Evolutionary conservation across 768 basidiomycete genomes (phyloP).

Genomic region (Xanthoconium purpureum): DNA sequence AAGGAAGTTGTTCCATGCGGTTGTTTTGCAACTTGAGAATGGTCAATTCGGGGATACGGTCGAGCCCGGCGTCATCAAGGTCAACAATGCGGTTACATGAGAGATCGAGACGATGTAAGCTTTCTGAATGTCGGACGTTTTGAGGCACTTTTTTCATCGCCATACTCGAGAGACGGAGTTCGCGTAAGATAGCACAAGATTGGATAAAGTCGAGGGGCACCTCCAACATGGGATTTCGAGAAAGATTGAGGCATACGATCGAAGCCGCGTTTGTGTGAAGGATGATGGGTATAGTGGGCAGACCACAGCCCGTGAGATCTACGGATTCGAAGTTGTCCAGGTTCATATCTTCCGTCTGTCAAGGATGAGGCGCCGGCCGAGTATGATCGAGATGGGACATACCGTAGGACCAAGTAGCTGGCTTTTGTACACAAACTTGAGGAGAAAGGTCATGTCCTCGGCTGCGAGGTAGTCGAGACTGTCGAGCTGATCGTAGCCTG

Average conservation of each 20-base stretch:
- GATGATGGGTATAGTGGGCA: conserved; percentile 85
- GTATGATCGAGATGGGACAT: conserved; percentile 25
- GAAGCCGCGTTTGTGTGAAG: conserved; percentile 81
- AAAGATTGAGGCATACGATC: conserved; percentile 83
- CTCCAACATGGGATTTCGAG: conserved; percentile 93
- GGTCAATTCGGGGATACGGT: conserved; percentile 67
- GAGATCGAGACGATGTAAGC: conserved; percentile 78
- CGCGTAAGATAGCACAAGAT: conserved; percentile 76
- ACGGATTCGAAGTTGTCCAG: conserved; percentile 73
- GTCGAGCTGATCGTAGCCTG: conserved; percentile 83
- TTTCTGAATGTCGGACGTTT: conserved; percentile 70
- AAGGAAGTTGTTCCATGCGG: conserved; percentile 80
- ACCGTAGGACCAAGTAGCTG: conserved; percentile 64
- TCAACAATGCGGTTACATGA: conserved; percentile 90
- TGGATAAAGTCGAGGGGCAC: conserved; percentile 96
- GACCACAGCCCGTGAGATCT: conserved; percentile 75
- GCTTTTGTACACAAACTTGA: conserved; percentile 88
- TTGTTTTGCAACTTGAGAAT: conserved; percentile 86
- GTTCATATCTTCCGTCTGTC: conserved; percentile 69
- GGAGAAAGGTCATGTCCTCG: conserved; percentile 79
- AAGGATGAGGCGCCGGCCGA: background rate
- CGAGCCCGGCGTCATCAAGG: conserved; percentile 81
- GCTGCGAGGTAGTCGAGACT: conserved; percentile 71
- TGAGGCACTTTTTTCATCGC: conserved; percentile 92
- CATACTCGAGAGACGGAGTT: conserved; percentile 86